Evolutionary conservation across 2,329 filamentous ascomycete genomes (phyloP).

Genomic region (Penicillium sumatraense): DNA sequence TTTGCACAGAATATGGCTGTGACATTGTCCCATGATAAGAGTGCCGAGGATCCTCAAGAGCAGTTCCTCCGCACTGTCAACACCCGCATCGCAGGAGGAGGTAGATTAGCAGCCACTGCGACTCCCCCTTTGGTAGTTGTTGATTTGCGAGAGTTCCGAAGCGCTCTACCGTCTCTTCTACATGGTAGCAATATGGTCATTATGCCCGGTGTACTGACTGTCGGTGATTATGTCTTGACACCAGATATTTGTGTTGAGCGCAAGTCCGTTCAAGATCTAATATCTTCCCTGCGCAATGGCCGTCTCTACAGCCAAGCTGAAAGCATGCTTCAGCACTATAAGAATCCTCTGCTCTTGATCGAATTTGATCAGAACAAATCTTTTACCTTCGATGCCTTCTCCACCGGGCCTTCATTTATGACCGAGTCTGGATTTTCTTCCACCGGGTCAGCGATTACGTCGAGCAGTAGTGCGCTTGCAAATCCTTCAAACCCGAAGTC

Average conservation of each 20-base stretch:
- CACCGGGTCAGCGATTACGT: conserved; percentile 51
- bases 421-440: conserved; percentile 59
- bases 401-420: conserved; percentile 47
- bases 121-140: conserved; percentile 90
- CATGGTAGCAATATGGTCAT: conserved; percentile 88
- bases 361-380: conserved; percentile 98
- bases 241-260: conserved; percentile 92
- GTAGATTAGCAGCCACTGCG: conserved; percentile 79
- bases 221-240: conserved; percentile 93
- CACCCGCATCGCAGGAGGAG: conserved; percentile 93
- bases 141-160: conserved; percentile 94
- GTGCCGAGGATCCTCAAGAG: conserved; percentile 81
- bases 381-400: conserved; percentile 81
- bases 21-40: conserved; percentile 76
- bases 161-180: conserved; percentile 84
- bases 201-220: conserved; percentile 92
- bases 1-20: conserved; percentile 76
- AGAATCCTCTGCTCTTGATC: conserved; percentile 85
- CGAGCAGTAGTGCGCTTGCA: conserved; percentile 64
- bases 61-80: conserved; percentile 93
- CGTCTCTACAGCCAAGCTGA: conserved; percentile 91
- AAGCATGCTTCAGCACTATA: conserved; percentile 93
- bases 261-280: conserved; percentile 89
- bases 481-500: conserved; percentile 70
- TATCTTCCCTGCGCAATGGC: conserved; percentile 89